Conservation (phyloP, 78 protist species). For the Guillardia theta region DNA sequence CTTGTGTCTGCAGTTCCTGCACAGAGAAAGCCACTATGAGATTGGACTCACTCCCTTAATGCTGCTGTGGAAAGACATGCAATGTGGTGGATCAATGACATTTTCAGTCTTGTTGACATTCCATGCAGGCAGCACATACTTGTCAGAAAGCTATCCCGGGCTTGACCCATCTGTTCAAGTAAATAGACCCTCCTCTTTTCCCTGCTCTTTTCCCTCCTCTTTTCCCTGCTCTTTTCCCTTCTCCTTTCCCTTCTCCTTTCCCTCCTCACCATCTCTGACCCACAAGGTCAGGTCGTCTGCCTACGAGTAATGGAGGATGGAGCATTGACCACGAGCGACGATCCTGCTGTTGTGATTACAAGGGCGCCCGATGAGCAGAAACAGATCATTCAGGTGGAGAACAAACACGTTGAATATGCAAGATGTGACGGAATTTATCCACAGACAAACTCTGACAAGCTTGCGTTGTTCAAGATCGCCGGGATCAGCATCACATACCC, state of each 20-base stretch:
- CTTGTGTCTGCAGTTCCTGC: background rate
- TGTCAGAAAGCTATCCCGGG: background rate
- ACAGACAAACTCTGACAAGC: background rate
- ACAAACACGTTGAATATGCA: too few relatives aligned
- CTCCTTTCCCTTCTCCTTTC: background rate
- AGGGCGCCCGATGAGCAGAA: background rate
- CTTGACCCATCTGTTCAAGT: background rate
- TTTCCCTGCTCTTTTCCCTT: background rate
- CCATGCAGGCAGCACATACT: background rate
- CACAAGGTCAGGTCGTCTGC: background rate
- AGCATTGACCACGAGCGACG: background rate
- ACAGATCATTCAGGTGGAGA: too few relatives aligned
- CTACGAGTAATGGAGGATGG: background rate
- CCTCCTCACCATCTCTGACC: background rate
- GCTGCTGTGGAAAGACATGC: background rate
- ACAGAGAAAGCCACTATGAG: background rate
- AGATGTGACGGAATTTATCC: too few relatives aligned
- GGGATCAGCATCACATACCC: background rate
- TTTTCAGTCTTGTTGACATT: too few relatives aligned
- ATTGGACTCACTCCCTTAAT: background rate
- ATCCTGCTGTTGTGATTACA: background rate
- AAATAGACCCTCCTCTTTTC: background rate
- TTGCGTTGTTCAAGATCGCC: background rate
- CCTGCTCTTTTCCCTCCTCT: background rate
- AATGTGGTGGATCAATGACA: too few relatives aligned